These are phyloP conservation scores for Ceratorhiza oryzae-sativae DNA, from an alignment of 1,284 basidiomycete species.

Conservation along the genomic window DNA sequence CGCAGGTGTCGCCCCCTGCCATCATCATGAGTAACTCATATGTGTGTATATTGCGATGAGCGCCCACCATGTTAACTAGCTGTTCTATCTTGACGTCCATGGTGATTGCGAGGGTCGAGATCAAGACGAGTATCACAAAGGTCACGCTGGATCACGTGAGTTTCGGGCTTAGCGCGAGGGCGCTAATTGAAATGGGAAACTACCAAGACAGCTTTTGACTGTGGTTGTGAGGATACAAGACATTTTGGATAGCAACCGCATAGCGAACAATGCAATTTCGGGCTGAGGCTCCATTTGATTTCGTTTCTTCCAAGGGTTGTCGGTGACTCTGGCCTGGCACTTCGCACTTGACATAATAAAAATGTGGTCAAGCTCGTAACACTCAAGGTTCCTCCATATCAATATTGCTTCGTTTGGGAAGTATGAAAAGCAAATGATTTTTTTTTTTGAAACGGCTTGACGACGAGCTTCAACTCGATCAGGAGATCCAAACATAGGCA, in stretches of 20 bases:
- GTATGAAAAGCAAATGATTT: too few species aligned
- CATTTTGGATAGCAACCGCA: neutral
- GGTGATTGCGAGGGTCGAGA: slow-evolving; percentile 37
- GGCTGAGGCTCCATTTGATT: too few species aligned
- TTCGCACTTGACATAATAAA: too few species aligned
- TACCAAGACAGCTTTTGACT: too few species aligned
- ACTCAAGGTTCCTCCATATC: too few species aligned
- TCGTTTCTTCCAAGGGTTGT: too few species aligned
- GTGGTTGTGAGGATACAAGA: neutral
- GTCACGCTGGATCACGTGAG: neutral
- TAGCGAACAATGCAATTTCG: too few species aligned
- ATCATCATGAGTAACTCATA: neutral
- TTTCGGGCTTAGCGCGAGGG: neutral
- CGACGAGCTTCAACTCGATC: neutral
- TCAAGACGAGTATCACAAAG: slow-evolving; percentile 32
- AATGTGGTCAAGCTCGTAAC: too few species aligned
- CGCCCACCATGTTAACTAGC: slow-evolving; percentile 65
- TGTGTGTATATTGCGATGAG: neutral
- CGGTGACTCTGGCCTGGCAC: too few species aligned
- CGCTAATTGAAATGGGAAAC: too few species aligned
- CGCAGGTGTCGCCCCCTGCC: slow-evolving; percentile 74
- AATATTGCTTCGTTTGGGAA: too few species aligned
- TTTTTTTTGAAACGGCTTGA: too few species aligned
- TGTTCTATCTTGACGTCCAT: slow-evolving; percentile 59
- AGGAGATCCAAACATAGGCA: neutral